Evolutionary conservation across 2,329 filamentous ascomycete species (phyloP).

Genomic region (Phialophora macrospora): DNA sequence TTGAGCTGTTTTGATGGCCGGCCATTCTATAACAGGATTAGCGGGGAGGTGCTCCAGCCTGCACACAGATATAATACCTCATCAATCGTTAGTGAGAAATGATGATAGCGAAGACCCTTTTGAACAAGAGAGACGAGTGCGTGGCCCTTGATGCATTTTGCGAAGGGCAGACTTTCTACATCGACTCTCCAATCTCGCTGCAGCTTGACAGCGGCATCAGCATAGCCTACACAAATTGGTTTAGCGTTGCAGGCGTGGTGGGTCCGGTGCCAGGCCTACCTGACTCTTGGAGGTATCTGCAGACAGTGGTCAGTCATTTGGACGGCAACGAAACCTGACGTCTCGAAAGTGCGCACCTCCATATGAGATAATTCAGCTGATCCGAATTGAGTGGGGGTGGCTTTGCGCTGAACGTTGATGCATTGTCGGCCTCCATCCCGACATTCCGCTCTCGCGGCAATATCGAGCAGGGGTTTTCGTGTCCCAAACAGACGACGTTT

Average conservation of each 20-base stretch:
- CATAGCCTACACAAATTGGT: conserved; percentile 53
- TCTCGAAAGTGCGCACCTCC: conserved; percentile 58
- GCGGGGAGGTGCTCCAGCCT: conserved; percentile 14
- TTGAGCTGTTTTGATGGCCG: conserved; percentile 40
- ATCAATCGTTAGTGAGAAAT: conserved; percentile 50
- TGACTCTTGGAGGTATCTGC: conserved; percentile 61
- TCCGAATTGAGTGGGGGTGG: conserved; percentile 56
- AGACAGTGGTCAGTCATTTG: conserved; percentile 32
- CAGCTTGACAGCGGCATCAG: conserved; percentile 64
- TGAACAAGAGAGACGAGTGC: conserved; percentile 67
- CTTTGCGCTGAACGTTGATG: conserved; percentile 43
- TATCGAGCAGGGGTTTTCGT: conserved; percentile 23
- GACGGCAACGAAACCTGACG: neutral
- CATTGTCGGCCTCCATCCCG: conserved; percentile 39
- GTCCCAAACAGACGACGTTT: neutral
- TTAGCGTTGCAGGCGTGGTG: conserved; percentile 28
- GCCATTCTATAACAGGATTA: conserved; percentile 38
- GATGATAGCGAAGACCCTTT: conserved; percentile 63
- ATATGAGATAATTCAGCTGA: conserved; percentile 72
- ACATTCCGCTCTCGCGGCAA: conserved; percentile 35
- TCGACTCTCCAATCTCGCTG: conserved; percentile 67
- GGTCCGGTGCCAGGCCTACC: conserved; percentile 47
- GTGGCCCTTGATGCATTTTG: conserved; percentile 62
- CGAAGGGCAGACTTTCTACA: conserved; percentile 66
- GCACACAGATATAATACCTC: conserved; percentile 47